Conservation (phyloP, 345 rosid genomes). For the Rhodamnia argentea region DNA sequence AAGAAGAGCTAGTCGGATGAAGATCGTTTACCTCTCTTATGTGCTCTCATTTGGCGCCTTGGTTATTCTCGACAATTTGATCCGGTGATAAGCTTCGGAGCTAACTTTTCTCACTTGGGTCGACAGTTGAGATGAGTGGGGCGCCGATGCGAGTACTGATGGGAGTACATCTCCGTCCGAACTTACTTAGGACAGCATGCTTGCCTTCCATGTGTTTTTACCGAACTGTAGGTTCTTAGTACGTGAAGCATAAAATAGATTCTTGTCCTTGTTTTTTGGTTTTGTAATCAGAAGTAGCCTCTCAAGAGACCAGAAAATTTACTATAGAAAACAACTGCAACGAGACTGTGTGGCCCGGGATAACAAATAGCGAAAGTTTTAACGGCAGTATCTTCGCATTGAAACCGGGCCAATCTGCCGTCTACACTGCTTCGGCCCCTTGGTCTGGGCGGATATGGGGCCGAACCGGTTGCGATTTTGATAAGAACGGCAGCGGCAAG, state of each 20-base stretch:
- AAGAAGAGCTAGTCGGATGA: background rate
- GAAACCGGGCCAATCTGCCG: slow-evolving; percentile 26
- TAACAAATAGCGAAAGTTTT: slow-evolving; percentile 11
- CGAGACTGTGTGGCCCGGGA: slow-evolving; percentile 62
- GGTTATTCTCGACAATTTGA: background rate
- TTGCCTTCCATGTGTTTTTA: background rate
- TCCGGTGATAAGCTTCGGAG: background rate
- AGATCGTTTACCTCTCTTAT: background rate
- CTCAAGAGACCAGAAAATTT: slow-evolving; percentile 22
- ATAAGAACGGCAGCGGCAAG: slow-evolving; percentile 17
- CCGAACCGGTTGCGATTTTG: slow-evolving; percentile 42
- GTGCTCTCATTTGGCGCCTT: background rate
- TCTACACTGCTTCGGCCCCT: slow-evolving; percentile 13
- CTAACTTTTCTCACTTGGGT: background rate
- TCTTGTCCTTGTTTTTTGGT: background rate
- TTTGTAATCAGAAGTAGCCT: slow-evolving; percentile 1
- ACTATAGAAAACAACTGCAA: slow-evolving; percentile 45
- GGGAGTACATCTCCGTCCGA: rapidly evolving
- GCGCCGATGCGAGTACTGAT: background rate
- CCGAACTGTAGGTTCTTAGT: background rate
- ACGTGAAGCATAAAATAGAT: background rate
- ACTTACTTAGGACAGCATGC: background rate
- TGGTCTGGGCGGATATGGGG: slow-evolving; percentile 73
- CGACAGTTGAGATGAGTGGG: background rate
- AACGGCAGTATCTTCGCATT: slow-evolving; percentile 23